Base-by-base conservation (phyloP, 73 alveolate genomes). In the Urostyla sp. region DNA sequence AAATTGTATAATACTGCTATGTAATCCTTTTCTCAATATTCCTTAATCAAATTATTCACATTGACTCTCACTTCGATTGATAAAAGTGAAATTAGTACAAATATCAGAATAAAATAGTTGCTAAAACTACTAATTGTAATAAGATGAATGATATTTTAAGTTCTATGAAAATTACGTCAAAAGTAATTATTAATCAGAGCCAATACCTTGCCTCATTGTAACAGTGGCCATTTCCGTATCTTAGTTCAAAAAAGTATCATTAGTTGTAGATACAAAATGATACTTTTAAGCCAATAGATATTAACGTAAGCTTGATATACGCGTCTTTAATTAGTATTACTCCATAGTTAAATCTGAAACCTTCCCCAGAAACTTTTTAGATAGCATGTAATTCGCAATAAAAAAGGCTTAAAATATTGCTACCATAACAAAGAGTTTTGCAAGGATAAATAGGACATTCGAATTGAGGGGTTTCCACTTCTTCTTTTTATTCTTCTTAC, bases 1-100 rank as follows among this genome's bases (percentile, higher is more conserved):
- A 77, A 40, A 77, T 26, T 61, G 58, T 11, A 61, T 77, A 11
- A 77, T 69, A 32, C 81, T 48, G 66, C 80, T 54, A 45, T 77
- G 61, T 0, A 60, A 32, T 2, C 89, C 89, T 34, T 77, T 77
- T 74, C 32, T 59, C 21, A 77, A 49, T 4, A 77, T 61, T 15
- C 89, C 89, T 0, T 21, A 32, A 31, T 77, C 49, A 26, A 77
- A 75, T 5, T 8, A 20, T 40, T 55, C 67, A 36, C 87, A 75
- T 18, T 75, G 50, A 7, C n/a, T 34, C 0, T 8, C 1, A 16
- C 57, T 34, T 15, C 59, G 37, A 11, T 46, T 46, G 1, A 15
- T 37, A 21, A 63, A 63, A n/a, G 79, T 30, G 30, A 69, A 2
- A 7, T 49, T 11, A 0, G 24, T 23, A 30, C 83, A 69, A 54